phyloP scores from a whole-genome alignment of 768 basidiomycete species.

The Amanita polypyramis region DNA sequence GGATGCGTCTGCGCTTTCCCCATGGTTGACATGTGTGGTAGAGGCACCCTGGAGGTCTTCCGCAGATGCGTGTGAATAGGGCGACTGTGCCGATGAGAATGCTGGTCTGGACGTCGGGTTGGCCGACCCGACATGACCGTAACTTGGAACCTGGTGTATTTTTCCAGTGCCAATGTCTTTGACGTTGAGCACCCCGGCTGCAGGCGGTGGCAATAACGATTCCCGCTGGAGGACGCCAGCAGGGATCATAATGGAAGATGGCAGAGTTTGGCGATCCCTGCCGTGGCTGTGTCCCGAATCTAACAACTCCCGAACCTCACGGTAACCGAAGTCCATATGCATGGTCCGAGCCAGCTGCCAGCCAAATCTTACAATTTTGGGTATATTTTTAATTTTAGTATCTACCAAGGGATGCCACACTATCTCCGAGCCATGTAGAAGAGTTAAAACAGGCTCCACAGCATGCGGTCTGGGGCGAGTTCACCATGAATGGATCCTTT shows the following conservation, averaged over 20 bases:
- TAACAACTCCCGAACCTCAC: too few species aligned
- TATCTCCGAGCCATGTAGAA: too few species aligned
- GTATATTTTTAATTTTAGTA: too few species aligned
- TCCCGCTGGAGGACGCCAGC: not conserved
- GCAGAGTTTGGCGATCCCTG: not conserved
- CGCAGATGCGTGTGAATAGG: not conserved
- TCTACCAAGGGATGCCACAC: too few species aligned
- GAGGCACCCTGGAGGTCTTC: not conserved
- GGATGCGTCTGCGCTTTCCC: not conserved
- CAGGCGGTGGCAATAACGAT: not conserved
- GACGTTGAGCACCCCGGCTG: not conserved
- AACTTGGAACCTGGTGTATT: not conserved
- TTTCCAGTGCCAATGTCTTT: not conserved
- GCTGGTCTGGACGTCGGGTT: not conserved
- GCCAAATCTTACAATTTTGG: too few species aligned
- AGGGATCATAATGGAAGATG: conserved; percentile 2
- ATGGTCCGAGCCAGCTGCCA: too few species aligned
- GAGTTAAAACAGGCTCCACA: too few species aligned
- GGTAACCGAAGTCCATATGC: too few species aligned
- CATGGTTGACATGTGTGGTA: not conserved
- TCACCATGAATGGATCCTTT: too few species aligned
- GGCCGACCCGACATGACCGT: not conserved
- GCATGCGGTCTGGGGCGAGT: too few species aligned
- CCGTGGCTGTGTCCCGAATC: not conserved
- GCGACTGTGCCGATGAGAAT: not conserved